Evolutionary conservation across 2,329 filamentous ascomycete genomes (phyloP).

Genomic region (Colletotrichum caudatum): DNA sequence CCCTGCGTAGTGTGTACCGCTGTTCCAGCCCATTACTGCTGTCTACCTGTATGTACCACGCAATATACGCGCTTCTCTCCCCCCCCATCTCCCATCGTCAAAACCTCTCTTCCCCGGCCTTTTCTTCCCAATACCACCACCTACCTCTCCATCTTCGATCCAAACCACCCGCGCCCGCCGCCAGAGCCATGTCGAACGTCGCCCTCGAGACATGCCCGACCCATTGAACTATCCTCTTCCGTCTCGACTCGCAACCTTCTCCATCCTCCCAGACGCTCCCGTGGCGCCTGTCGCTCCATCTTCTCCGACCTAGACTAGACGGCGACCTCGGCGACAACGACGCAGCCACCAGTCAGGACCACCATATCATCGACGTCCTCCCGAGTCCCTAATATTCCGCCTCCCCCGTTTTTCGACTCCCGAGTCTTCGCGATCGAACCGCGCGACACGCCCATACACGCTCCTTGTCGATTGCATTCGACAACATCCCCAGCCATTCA

Average conservation of each 20-base stretch:
- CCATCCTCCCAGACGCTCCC: conserved; percentile 44
- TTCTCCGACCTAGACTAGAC: conserved; percentile 8
- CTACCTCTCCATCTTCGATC: conserved; percentile 9
- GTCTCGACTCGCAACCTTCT: conserved; percentile 48
- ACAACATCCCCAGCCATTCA: background rate
- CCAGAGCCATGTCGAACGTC: conserved; percentile 29
- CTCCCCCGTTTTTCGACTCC: background rate
- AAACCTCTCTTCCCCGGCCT: conserved; percentile 37
- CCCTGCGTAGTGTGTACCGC: no score
- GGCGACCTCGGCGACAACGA: conserved; percentile 2
- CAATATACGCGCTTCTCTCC: background rate
- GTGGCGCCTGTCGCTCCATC: conserved; percentile 10
- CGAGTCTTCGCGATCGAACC: conserved; percentile 12
- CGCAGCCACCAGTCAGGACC: conserved; percentile 7
- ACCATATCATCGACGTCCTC: background rate
- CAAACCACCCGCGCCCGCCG: conserved; percentile 4
- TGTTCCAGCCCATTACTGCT: conserved; percentile 5
- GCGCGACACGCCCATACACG: background rate
- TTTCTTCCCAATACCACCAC: conserved; percentile 8
- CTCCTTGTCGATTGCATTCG: conserved; percentile 8
- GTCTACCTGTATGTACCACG: background rate
- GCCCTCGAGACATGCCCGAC: conserved; percentile 36
- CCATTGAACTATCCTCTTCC: conserved; percentile 44
- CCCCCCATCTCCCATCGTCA: conserved; percentile 24
- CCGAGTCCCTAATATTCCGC: conserved; percentile 21